Evolutionary conservation across 2,329 filamentous ascomycete genomes (phyloP), one percentile per base, ranked within the genome.

Genomic region (Paracoccidioides brasiliensis): DNA sequence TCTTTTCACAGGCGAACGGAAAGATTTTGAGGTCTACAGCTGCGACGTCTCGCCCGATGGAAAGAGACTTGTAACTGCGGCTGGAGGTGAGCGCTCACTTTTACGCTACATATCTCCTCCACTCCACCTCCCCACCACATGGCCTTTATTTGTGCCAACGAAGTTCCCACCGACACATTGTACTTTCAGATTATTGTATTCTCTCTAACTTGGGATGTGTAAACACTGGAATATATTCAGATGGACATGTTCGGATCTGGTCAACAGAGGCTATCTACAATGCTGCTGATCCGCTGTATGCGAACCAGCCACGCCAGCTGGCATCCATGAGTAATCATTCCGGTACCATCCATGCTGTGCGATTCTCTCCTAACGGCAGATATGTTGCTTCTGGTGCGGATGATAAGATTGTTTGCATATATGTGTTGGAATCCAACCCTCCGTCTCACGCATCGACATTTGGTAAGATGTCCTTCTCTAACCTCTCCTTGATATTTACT

Each of bases 261-360:
- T 96, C 91, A 28, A 96, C 88, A 57, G 91, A 97, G 64, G 86
- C 93, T 56, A 89, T 98, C 67, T 85, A 89, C 69, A 87, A 88
- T 64, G 85, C 89, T 59, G 79, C 83, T 60, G 82, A 91, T 62
- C 75, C 82, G 38, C 78, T 79, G 58, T 90, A 85, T 72, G 79
- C 77, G 55, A 86, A 83, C 66, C 76, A 83, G 63, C 91, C 94
- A 50, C 90, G 88, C 66, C 94, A 98, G 77, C 82, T 98, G 65
- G 95, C 91, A 63, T 91, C 94, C 66, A 93, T 98, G 82, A 97
- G 90, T 80, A 90, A 97, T 68, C 93, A 98, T 71, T 90, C 95
- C 3, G 93, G 91, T 63, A 97, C 91, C 15, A 96, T 97, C 60
- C 91, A 96, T 72, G 90, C 91, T 0, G 93, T 98, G 60, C 87